Percentiles rank a stretch among this genome's conserved stretches.
phyloP scores from a whole-genome alignment of 805 yeast species.

The Wickerhamiella azyma region DNA sequence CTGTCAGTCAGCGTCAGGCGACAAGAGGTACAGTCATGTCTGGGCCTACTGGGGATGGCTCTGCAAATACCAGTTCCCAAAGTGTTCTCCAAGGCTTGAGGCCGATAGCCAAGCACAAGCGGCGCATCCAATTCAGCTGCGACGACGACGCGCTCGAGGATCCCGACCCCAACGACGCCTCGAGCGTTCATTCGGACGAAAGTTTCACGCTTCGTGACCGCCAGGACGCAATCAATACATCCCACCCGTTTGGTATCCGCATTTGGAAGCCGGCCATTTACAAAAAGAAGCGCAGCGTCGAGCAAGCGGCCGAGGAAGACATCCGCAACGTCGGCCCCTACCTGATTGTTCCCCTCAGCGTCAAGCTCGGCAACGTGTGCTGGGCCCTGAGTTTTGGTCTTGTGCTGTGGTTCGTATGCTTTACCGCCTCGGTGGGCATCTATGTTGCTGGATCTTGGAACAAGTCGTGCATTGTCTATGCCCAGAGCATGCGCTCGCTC shows the following conservation, averaged over 20 bases:
- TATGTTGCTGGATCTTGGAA: constrained; percentile 25
- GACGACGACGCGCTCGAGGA: constrained; percentile 15
- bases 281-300: constrained; percentile 84
- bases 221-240: constrained; percentile 89
- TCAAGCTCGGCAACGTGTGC: constrained; percentile 49
- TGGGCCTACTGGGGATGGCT: background rate
- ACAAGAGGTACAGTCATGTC: too few relatives aligned
- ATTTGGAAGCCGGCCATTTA: constrained; percentile 98
- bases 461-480: constrained; percentile 45
- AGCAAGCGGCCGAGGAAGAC: constrained; percentile 81
- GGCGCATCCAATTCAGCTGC: constrained; percentile 11
- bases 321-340: constrained; percentile 34
- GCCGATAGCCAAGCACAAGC: background rate
- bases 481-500: constrained; percentile 42
- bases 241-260: constrained; percentile 97
- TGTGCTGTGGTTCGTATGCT: constrained; percentile 39
- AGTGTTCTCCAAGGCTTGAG: background rate
- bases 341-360: constrained; percentile 44
- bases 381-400: constrained; percentile 72
- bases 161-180: constrained; percentile 14
- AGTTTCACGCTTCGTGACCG: constrained; percentile 81
- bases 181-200: constrained; percentile 42
- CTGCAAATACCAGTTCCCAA: background rate
- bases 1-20: too few relatives aligned
- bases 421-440: constrained; percentile 31